These are phyloP conservation scores for Drosera spatulata DNA, from an alignment of 179 eudicot species.

Conservation along the genomic window DNA sequence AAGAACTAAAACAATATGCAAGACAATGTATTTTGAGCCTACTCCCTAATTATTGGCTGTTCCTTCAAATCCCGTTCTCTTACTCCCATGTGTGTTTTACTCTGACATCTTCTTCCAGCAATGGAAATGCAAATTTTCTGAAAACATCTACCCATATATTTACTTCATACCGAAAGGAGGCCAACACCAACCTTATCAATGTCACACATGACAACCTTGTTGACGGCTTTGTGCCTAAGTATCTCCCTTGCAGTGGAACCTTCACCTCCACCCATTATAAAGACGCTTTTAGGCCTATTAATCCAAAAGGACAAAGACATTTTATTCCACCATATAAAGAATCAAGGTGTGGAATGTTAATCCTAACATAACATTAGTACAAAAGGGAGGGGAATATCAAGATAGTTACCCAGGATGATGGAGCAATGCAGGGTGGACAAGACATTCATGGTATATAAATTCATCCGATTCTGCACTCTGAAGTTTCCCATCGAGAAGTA, in stretches of 20 bases:
- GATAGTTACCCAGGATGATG: conserved; percentile 51
- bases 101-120: too few species aligned
- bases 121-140: too few species aligned
- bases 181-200: conserved; percentile 53
- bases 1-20: too few species aligned
- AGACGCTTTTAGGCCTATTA: conserved; percentile 56
- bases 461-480: conserved; percentile 93
- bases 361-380: not conserved
- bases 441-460: conserved; percentile 88
- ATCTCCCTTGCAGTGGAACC: conserved; percentile 92
- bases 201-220: conserved; percentile 86
- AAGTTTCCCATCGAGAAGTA: conserved; percentile 87
- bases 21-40: too few species aligned
- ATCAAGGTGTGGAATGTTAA: too few species aligned
- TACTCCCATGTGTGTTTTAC: too few species aligned
- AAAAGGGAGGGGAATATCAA: not conserved
- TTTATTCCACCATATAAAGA: not conserved
- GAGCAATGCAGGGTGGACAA: conserved; percentile 85
- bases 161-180: not conserved
- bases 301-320: not conserved
- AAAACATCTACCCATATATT: too few species aligned
- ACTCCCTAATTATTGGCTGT: too few species aligned
- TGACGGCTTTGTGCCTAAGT: conserved; percentile 57
- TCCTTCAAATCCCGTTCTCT: too few species aligned
- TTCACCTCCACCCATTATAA: conserved; percentile 98